These are phyloP conservation scores for Trichopus zeylanicus DNA, from an alignment of 116 monocot genomes.

Conservation along the genomic window DNA sequence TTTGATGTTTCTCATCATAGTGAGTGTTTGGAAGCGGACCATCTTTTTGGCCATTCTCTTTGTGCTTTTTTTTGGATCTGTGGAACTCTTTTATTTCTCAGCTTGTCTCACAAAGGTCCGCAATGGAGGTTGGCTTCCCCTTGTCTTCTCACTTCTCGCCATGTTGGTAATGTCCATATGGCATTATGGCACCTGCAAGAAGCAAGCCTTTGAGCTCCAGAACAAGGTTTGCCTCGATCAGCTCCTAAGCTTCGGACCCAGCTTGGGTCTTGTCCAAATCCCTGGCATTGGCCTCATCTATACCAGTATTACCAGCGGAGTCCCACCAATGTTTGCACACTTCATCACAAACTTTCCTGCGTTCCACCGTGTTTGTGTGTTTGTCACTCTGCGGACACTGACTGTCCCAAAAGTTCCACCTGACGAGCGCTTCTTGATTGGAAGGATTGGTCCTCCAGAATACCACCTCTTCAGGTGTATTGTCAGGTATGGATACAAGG, in stretches of 20 bases:
- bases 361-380: slow-evolving; percentile 58
- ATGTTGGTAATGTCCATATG: slow-evolving; percentile 44
- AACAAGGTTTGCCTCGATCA: slow-evolving; percentile 55
- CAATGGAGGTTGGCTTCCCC: slow-evolving; percentile 72
- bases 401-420: slow-evolving; percentile 40
- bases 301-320: slow-evolving; percentile 25
- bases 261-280: slow-evolving; percentile 53
- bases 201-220: slow-evolving; percentile 48
- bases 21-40: slow-evolving; percentile 48
- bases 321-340: slow-evolving; percentile 77
- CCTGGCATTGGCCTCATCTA: slow-evolving; percentile 65
- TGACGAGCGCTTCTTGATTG: slow-evolving; percentile 40
- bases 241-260: slow-evolving; percentile 31
- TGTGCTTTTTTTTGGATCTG: slow-evolving; percentile 39
- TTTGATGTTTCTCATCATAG: slow-evolving; percentile 79
- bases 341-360: slow-evolving; percentile 85
- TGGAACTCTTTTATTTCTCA: slow-evolving; percentile 73
- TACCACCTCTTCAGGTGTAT: slow-evolving; percentile 41
- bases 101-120: slow-evolving; percentile 55
- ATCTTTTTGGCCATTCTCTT: slow-evolving; percentile 38
- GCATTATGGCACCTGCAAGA: slow-evolving; percentile 71
- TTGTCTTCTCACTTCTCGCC: slow-evolving; percentile 43
- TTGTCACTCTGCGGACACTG: slow-evolving; percentile 37
- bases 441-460: slow-evolving; percentile 35
- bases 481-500: slow-evolving; percentile 68